Evolutionary conservation across 495 filamentous ascomycete genomes (phyloP).

Genomic region (Neurospora tetrasperma): DNA sequence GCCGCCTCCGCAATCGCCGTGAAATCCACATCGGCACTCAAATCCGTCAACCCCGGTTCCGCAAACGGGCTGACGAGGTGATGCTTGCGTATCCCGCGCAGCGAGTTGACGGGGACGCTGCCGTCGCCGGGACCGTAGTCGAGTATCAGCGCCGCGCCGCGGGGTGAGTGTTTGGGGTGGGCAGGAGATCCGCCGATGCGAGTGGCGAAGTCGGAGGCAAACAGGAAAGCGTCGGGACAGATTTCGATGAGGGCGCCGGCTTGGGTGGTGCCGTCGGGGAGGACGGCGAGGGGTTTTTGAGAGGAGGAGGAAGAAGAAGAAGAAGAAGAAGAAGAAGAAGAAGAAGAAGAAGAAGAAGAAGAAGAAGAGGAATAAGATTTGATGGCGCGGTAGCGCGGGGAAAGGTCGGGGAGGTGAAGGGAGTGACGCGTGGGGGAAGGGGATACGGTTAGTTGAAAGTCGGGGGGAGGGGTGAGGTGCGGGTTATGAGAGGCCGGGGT

Average conservation of each 20-base stretch:
- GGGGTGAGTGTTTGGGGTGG: conserved; percentile 49
- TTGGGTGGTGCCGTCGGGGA: not conserved
- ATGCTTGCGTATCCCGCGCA: conserved; percentile 78
- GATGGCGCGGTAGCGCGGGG: conserved; percentile 66
- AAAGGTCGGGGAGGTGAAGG: conserved; percentile 74
- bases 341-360: not conserved
- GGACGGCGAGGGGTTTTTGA: not conserved
- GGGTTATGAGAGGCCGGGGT: conserved; percentile 44
- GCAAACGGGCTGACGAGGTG: conserved; percentile 62
- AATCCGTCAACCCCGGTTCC: conserved; percentile 68
- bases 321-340: conserved; percentile 23
- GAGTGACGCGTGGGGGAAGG: conserved; percentile 68
- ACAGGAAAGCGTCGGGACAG: conserved; percentile 72
- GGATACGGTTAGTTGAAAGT: conserved; percentile 76
- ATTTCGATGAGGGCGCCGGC: conserved; percentile 69
- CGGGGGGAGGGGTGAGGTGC: conserved; percentile 42
- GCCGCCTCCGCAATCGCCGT: conserved; percentile 72
- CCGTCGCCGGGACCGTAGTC: conserved; percentile 74
- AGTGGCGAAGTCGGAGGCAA: conserved; percentile 66
- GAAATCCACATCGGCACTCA: conserved; percentile 91
- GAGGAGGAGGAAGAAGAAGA: not conserved
- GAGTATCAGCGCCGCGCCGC: conserved; percentile 80
- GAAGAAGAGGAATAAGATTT: conserved; percentile 34
- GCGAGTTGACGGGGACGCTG: conserved; percentile 72
- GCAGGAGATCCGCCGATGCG: conserved; percentile 63